Conservation (phyloP, 495 filamentous ascomycete genomes). For the Podospora didyma region DNA sequence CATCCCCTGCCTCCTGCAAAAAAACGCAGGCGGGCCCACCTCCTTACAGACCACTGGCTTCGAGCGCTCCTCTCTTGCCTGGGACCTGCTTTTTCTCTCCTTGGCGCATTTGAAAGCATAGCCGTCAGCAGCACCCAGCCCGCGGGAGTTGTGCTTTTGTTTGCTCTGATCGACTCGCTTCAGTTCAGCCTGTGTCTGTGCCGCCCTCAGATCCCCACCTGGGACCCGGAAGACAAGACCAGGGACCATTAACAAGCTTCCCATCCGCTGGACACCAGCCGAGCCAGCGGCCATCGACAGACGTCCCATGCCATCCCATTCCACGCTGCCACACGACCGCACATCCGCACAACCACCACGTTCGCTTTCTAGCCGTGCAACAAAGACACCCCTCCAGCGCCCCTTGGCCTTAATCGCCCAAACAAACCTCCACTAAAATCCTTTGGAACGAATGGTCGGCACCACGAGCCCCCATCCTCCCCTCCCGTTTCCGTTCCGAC, state of each 20-base stretch:
- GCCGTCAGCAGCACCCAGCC: background rate
- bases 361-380: conserved; percentile 10
- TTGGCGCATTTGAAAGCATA: conserved; percentile 12
- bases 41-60: conserved; percentile 7
- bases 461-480: conserved; percentile 12
- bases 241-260: too few species aligned
- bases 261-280: conserved; percentile 4
- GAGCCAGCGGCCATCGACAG: background rate
- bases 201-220: conserved; percentile 25
- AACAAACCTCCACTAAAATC: conserved; percentile 5
- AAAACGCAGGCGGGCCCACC: conserved; percentile 12
- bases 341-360: too few species aligned
- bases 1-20: conserved; percentile 19
- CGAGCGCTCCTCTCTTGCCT: conserved; percentile 1
- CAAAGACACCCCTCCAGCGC: conserved; percentile 1
- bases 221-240: conserved; percentile 18
- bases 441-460: conserved; percentile 16
- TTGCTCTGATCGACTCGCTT: conserved; percentile 16
- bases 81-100: conserved; percentile 25
- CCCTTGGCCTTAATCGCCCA: too few species aligned
- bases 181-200: conserved; percentile 25
- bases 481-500: conserved; percentile 17
- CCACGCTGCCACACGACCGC: background rate
- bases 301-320: conserved; percentile 4
- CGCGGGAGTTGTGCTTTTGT: conserved; percentile 1